phyloP scores from a whole-genome alignment of 2,329 filamentous ascomycete genomes.

The Clonostachys chloroleuca region DNA sequence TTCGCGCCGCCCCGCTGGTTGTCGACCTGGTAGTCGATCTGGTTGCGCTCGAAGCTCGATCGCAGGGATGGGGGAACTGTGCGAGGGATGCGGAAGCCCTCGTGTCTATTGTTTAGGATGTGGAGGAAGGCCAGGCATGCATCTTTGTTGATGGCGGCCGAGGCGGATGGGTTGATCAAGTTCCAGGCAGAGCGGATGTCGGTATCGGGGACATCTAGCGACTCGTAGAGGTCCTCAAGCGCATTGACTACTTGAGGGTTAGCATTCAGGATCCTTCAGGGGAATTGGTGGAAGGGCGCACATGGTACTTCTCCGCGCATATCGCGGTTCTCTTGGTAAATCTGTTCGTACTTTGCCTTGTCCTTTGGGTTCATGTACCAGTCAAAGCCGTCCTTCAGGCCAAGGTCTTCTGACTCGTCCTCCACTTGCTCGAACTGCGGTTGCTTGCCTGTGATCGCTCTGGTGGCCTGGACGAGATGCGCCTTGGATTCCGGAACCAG shows the following conservation, averaged over 20 bases:
- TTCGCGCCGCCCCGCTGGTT: constrained; percentile 59
- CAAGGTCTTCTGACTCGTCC: constrained; percentile 75
- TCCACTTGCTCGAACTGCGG: constrained; percentile 82
- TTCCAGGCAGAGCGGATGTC: constrained; percentile 95
- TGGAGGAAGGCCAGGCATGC: constrained; percentile 92
- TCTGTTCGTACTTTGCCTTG: constrained; percentile 93
- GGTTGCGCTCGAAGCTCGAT: constrained; percentile 87
- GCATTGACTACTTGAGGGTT: constrained; percentile 57
- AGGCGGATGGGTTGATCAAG: constrained; percentile 87
- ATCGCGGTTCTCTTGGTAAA: constrained; percentile 90
- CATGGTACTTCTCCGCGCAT: constrained; percentile 79
- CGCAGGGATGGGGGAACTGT: constrained; percentile 88
- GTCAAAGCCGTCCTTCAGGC: constrained; percentile 94
- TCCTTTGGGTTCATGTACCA: constrained; percentile 98
- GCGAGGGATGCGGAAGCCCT: constrained; percentile 90
- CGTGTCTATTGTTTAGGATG: constrained; percentile 92
- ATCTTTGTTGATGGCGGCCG: constrained; percentile 85
- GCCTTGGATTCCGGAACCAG: constrained; percentile 93
- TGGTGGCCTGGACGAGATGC: constrained; percentile 79
- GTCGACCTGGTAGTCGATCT: constrained; percentile 94
- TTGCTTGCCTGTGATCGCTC: constrained; percentile 74
- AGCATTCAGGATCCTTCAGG: neutral
- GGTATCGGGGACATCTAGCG: constrained; percentile 67
- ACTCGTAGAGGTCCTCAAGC: constrained; percentile 80
- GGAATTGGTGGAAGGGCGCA: constrained; percentile 31